Conservation (phyloP, 805 yeast genomes). For the Lipomyces yamadae region DNA sequence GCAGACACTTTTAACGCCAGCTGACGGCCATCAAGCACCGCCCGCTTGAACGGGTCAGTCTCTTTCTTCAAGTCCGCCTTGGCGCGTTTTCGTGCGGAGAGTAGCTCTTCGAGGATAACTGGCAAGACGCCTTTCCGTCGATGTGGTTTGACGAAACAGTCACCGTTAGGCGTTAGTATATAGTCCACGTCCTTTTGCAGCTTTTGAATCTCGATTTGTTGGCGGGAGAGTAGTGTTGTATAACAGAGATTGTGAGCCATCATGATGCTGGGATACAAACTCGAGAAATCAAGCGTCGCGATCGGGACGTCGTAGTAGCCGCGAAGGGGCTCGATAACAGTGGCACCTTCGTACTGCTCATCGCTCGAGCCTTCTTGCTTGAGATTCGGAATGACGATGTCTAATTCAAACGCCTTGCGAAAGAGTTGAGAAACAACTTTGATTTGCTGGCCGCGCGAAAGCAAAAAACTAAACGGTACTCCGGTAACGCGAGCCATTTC, state of each 20-base stretch:
- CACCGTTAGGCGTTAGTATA: slow-evolving; percentile 87
- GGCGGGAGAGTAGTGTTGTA: slow-evolving; percentile 78
- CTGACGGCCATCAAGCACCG: slow-evolving; percentile 96
- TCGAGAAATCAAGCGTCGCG: slow-evolving; percentile 96
- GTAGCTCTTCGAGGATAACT: slow-evolving; percentile 83
- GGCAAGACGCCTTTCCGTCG: slow-evolving; percentile 87
- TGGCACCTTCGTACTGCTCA: slow-evolving; percentile 97
- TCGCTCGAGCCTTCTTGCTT: slow-evolving; percentile 78
- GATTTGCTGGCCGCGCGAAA: slow-evolving; percentile 95
- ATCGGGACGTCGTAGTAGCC: slow-evolving; percentile 97
- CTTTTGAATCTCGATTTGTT: slow-evolving; percentile 60
- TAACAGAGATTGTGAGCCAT: slow-evolving; percentile 98
- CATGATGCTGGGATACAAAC: slow-evolving; percentile 97
- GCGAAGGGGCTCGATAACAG: slow-evolving; percentile 94
- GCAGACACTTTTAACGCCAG: slow-evolving; percentile 95
- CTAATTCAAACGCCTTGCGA: slow-evolving; percentile 86
- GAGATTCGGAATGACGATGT: slow-evolving; percentile 89
- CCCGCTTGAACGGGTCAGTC: slow-evolving; percentile 90
- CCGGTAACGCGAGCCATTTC: slow-evolving; percentile 99
- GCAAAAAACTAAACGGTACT: slow-evolving; percentile 88
- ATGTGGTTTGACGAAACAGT: slow-evolving; percentile 74
- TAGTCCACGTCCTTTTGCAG: slow-evolving; percentile 78
- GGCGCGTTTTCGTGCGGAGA: slow-evolving; percentile 91
- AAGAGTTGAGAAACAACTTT: slow-evolving; percentile 95
- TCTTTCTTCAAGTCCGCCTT: slow-evolving; percentile 88